phyloP scores from a whole-genome alignment of 2,329 filamentous ascomycete species.

The Colletotrichum horii region DNA sequence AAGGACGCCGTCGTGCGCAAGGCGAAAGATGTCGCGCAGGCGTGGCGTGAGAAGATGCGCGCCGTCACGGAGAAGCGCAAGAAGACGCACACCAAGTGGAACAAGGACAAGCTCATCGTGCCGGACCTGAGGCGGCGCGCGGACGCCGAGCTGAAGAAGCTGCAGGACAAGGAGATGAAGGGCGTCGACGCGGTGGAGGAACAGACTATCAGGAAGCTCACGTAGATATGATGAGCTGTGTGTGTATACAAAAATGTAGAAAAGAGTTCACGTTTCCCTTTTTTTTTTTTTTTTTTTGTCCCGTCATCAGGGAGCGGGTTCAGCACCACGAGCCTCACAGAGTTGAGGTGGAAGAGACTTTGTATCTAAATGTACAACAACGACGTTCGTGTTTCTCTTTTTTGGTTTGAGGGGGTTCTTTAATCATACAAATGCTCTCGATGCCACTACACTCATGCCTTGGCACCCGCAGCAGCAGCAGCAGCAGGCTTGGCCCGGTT shows the following conservation, averaged over 20 bases:
- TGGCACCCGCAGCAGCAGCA: conserved; percentile 21
- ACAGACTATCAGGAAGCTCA: conserved; percentile 47
- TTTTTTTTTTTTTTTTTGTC: neutral
- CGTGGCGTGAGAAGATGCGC: conserved; percentile 56
- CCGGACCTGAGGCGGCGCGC: conserved; percentile 56
- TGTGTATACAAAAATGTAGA: neutral
- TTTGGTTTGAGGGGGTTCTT: neutral
- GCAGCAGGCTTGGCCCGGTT: conserved; percentile 23
- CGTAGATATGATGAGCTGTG: conserved; percentile 21
- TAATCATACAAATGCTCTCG: conserved; percentile 7
- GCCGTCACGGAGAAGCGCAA: conserved; percentile 52
- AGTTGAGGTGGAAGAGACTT: conserved; percentile 13
- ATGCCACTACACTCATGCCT: conserved; percentile 10
- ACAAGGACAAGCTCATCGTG: conserved; percentile 45
- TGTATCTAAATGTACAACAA: conserved; percentile 16
- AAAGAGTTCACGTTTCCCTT: neutral
- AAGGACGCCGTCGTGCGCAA: conserved; percentile 50
- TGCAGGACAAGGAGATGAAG: conserved; percentile 59
- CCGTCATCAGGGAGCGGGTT: neutral
- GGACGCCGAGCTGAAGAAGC: conserved; percentile 51
- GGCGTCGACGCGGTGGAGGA: conserved; percentile 56
- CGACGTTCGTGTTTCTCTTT: neutral
- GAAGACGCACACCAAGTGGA: conserved; percentile 55
- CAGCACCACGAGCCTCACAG: neutral
- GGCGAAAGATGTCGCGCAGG: conserved; percentile 51